These are phyloP conservation scores for Russula foetens DNA, from an alignment of 768 basidiomycete species.

Conservation along the genomic window DNA sequence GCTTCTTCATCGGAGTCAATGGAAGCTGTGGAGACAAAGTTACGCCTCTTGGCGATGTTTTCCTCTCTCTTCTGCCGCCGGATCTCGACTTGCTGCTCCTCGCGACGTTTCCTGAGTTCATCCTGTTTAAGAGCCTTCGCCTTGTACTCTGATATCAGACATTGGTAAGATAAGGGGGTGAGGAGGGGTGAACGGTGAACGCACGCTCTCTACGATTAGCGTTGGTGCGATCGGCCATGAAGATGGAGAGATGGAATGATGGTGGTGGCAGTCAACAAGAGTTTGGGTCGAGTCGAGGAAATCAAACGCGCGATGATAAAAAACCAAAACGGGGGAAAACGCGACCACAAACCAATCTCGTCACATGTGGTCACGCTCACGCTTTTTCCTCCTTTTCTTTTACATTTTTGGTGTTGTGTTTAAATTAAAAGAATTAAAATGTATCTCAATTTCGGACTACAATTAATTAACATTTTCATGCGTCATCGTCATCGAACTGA, in stretches of 20 bases:
- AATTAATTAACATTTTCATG: background rate
- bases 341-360: background rate
- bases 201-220: conserved; percentile 20
- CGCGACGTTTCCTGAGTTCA: conserved; percentile 91
- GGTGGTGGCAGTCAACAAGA: conserved; percentile 9
- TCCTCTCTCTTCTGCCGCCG: conserved; percentile 97
- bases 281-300: background rate
- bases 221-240: conserved; percentile 16
- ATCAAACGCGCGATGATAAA: conserved; percentile 2
- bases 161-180: conserved; percentile 30
- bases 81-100: conserved; percentile 99
- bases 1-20: conserved; percentile 92
- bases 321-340: conserved; percentile 11
- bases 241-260: background rate
- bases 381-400: background rate
- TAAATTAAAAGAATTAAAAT: background rate
- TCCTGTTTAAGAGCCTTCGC: conserved; percentile 86
- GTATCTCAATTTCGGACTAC: background rate
- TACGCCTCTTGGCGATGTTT: conserved; percentile 95
- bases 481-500: conserved; percentile 64
- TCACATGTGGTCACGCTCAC: conserved; percentile 14
- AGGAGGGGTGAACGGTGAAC: background rate
- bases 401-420: too few species aligned
- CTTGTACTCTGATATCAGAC: conserved; percentile 64
- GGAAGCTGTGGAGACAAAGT: conserved; percentile 69